Evolutionary conservation across 805 yeast genomes (phyloP), one percentile per base, ranked within the genome.

Genomic region (Cyberlindnera subsufficiens): DNA sequence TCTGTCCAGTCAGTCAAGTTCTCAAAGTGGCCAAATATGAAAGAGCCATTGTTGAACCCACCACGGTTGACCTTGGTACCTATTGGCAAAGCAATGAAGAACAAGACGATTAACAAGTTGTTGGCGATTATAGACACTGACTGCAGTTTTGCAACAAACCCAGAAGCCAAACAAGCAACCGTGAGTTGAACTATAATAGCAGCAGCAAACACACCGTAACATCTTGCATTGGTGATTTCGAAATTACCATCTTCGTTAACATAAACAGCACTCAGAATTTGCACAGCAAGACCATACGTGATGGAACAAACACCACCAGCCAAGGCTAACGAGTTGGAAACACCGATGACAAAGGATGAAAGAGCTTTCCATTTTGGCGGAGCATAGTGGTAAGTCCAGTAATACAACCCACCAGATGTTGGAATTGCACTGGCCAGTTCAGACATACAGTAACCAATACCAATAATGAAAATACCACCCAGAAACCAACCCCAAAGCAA

Each of bases 401-500:
- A 75, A 52, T 78, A 82, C 16, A 81, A 66, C 15, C 87, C 87
- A 39, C 87, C 87, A n/a, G 80, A 72, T 3, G 86, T 82, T 29
- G 89, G 87, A 52, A 78, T 71, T 1, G 85, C 70, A 22, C 80
- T 71, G 4, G 80, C 81, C 43, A 80, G 57, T 51, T 79, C 81
- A 14, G 82, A 67, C 75, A 82, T 71, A 8, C 79, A 67, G 16
- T 71, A 49, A 17, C 85, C 86, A n/a, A 78, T 69, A 7, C 65
- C 54, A 43, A 79, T 55, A 40, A 80, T 76, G 55, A 79, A 74
- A 6, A 67, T 42, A 13, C 79, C 72, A 34, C 82, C 72, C 9
- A 76, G 54, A 32, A 78, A 61, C 88, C 88, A 82, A 32, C 84
- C 81, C 87, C 87, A 81, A 5, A 79, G 68, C 42, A 79, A 68